Evolutionary conservation across 306 rosid species (phyloP), one percentile per base, ranked within the genome.

Genomic region (Cucurbita moschata): DNA sequence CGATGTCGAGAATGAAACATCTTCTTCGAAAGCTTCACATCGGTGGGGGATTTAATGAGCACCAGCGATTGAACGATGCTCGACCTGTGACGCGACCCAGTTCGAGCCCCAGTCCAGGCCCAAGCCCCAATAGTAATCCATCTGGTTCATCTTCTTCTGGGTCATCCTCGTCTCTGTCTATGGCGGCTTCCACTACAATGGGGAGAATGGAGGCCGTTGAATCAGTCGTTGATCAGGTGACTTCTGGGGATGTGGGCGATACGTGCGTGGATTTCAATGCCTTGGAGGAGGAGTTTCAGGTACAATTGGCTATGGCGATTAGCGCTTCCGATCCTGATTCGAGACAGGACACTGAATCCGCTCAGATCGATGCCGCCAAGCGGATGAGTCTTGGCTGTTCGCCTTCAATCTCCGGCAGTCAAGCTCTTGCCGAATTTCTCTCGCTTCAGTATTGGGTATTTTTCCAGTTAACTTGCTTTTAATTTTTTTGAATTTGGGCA

Each of bases 361-460:
- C 96, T 37, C 99, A 95, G 97, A 95, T 95, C 96, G 92, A 95
- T 78, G 97, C 97, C 16, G 99, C 96, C 3, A 95, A 91, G 85
- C 95, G 89, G 96, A 95, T 95, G 85, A 95, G 99, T 85, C 91
- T 95, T 59, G 96, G 97, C 1, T 87, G 90, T 72, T 57, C 86
- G 44, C 80, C 96, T 63, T 71, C 96, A 3, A 54, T 63, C 7
- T 75, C 73, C 10, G 64, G 70, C 73, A 51, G 51, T 57, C 39
- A 63, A 35, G 72, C 61, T 63, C 72, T 75, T 4, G 72, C 70
- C 0, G 78, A 64, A 63, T 59, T 75, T 18, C 72, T 75, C 8
- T 75, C 78, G 26, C 73, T 63, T 63, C 73, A 75, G 73, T 75
- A 75, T 75, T 75, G 78, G 78, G 78, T 75, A 63, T 38, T 53